Evolutionary conservation across 306 rosid genomes (phyloP).

Genomic region (Cucurbita ficifolia): DNA sequence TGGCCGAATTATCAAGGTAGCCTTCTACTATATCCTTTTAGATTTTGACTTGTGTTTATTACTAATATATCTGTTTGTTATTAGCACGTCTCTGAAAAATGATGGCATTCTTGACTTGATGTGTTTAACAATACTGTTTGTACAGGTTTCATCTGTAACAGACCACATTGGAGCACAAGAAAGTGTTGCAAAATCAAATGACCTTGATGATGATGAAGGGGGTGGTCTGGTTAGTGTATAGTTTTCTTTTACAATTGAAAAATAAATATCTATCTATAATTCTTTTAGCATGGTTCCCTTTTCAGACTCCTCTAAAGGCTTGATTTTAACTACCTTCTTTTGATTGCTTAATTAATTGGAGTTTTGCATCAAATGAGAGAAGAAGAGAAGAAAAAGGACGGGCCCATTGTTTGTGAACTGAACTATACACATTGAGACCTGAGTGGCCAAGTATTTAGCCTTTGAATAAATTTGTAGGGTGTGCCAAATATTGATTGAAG

Average conservation of each 20-base stretch:
- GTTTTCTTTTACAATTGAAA: background rate
- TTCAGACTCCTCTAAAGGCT: background rate
- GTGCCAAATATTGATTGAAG: background rate
- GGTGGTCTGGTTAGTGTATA: slow-evolving; percentile 81
- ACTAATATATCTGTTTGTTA: background rate
- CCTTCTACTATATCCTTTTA: background rate
- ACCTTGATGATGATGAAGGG: slow-evolving; percentile 89
- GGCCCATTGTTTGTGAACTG: background rate
- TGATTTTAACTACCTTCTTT: background rate
- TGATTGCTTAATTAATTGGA: background rate
- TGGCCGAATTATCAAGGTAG: slow-evolving; percentile 83
- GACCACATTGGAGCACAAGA: slow-evolving; percentile 89
- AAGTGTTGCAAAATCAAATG: slow-evolving; percentile 68
- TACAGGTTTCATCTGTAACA: slow-evolving; percentile 85
- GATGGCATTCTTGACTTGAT: background rate
- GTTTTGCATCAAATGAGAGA: background rate
- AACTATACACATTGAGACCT: background rate
- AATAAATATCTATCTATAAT: background rate
- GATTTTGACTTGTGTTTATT: background rate
- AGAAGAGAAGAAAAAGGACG: no score
- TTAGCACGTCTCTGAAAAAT: background rate
- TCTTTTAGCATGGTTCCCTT: background rate
- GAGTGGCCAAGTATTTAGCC: background rate
- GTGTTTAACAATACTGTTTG: background rate
- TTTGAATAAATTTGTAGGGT: background rate